phyloP scores from a whole-genome alignment of 2,329 filamentous ascomycete species.

The Colletotrichum chlorophyti region DNA sequence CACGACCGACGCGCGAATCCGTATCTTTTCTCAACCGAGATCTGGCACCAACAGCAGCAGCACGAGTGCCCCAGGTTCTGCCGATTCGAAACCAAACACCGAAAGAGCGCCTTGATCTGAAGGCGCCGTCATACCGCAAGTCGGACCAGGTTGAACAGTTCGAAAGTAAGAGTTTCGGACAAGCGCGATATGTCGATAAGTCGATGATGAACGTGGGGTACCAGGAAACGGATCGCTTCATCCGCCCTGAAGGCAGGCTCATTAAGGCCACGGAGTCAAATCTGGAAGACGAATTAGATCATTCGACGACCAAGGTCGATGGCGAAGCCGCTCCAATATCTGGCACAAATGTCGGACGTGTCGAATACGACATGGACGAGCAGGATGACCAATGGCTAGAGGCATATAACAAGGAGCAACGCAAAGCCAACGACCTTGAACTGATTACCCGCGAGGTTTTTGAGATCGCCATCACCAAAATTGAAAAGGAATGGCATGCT shows the following conservation, averaged over 20 bases:
- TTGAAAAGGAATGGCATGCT: conserved; percentile 98
- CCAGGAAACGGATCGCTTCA: conserved; percentile 90
- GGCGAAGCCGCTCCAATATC: conserved; percentile 58
- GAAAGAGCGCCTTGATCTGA: conserved; percentile 80
- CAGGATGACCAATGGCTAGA: conserved; percentile 98
- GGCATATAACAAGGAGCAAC: conserved; percentile 74
- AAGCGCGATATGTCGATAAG: conserved; percentile 92
- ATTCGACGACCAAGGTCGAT: conserved; percentile 57
- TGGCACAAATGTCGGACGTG: conserved; percentile 70
- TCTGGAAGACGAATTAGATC: conserved; percentile 65
- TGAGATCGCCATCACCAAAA: conserved; percentile 97
- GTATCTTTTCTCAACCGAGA: conserved; percentile 60
- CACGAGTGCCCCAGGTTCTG: conserved; percentile 69
- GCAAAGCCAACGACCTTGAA: conserved; percentile 77
- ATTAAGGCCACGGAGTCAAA: conserved; percentile 68
- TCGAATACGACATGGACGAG: conserved; percentile 99
- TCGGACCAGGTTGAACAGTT: conserved; percentile 82
- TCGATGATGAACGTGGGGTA: conserved; percentile 96
- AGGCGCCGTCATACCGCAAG: conserved; percentile 75
- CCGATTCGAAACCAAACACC: conserved; percentile 81
- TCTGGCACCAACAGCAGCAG: conserved; percentile 50
- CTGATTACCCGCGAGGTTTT: conserved; percentile 92
- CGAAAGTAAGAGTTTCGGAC: conserved; percentile 84
- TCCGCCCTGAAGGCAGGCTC: conserved; percentile 76
- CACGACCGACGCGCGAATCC: conserved; percentile 57